phyloP scores from a whole-genome alignment of 306 rosid species.

The Pyrus communis region DNA sequence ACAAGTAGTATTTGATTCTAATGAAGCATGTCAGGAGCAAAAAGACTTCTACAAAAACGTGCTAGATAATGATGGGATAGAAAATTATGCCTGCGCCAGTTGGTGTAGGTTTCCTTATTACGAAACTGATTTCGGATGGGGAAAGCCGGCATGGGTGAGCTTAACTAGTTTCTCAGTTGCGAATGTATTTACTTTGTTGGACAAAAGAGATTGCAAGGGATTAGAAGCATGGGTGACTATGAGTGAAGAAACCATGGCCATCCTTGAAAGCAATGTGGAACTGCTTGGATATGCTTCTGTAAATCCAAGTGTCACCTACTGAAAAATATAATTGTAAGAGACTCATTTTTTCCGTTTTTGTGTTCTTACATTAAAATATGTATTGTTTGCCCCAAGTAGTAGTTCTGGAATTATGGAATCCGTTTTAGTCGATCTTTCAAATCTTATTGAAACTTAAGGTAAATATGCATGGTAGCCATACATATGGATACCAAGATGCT shows the following conservation, averaged over 20 bases:
- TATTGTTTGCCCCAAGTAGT: too few relatives aligned
- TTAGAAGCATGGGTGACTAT: slow-evolving; percentile 24
- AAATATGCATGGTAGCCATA: too few relatives aligned
- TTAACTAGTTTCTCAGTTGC: neutral
- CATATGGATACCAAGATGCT: too few relatives aligned
- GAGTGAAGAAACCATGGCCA: slow-evolving; percentile 13
- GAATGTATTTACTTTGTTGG: slow-evolving; percentile 14
- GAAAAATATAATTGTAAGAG: neutral
- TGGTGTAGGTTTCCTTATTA: neutral
- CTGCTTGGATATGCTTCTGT: neutral
- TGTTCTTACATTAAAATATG: too few relatives aligned
- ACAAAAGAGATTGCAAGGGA: slow-evolving; percentile 18
- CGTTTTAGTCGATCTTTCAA: too few relatives aligned
- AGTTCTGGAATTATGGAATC: too few relatives aligned
- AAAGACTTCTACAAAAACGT: too few relatives aligned
- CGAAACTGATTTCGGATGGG: neutral
- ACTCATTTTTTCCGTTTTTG: too few relatives aligned
- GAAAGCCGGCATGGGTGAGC: slow-evolving; percentile 26
- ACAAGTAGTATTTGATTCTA: too few relatives aligned
- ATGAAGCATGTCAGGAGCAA: too few relatives aligned
- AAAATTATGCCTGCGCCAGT: neutral
- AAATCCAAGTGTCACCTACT: neutral
- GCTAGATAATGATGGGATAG: slow-evolving; percentile 18
- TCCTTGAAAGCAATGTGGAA: neutral
- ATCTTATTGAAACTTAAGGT: too few relatives aligned